phyloP scores from a whole-genome alignment of 306 rosid species.

The Lathyrus oleraceus region DNA sequence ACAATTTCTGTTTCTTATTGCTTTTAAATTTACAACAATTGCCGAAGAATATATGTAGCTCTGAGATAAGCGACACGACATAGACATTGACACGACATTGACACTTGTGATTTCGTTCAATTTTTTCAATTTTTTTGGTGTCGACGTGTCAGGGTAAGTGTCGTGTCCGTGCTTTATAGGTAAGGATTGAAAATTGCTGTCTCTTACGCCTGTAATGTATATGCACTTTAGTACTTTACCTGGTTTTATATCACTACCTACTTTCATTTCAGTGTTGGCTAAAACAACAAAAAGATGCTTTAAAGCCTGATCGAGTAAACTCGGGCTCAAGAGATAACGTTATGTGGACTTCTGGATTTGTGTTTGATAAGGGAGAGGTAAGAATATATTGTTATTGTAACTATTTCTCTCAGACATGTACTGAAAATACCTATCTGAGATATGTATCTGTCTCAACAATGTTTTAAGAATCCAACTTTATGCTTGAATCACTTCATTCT shows the following conservation, averaged over 20 bases:
- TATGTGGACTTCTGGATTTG: slow-evolving; percentile 92
- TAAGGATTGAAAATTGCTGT: neutral
- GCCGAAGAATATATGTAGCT: too few species aligned
- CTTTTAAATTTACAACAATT: too few species aligned
- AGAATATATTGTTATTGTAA: slow-evolving; percentile 17
- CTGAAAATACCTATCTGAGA: slow-evolving; percentile 2
- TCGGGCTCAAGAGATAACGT: slow-evolving; percentile 37
- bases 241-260: slow-evolving; percentile 22
- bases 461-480: slow-evolving; percentile 27
- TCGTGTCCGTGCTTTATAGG: too few species aligned
- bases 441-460: neutral
- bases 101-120: too few species aligned
- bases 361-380: slow-evolving; percentile 78
- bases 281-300: slow-evolving; percentile 73
- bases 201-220: slow-evolving; percentile 1
- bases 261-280: slow-evolving; percentile 80
- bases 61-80: too few species aligned
- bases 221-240: slow-evolving; percentile 1
- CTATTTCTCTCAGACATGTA: slow-evolving; percentile 1
- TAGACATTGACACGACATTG: too few species aligned
- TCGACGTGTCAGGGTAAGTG: too few species aligned
- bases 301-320: slow-evolving; percentile 65
- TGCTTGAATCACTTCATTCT: neutral
- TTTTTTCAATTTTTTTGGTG: too few species aligned
- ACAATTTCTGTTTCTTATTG: too few species aligned